Conservation (phyloP, 1,284 basidiomycete species). For the Mycena sp. region DNA sequence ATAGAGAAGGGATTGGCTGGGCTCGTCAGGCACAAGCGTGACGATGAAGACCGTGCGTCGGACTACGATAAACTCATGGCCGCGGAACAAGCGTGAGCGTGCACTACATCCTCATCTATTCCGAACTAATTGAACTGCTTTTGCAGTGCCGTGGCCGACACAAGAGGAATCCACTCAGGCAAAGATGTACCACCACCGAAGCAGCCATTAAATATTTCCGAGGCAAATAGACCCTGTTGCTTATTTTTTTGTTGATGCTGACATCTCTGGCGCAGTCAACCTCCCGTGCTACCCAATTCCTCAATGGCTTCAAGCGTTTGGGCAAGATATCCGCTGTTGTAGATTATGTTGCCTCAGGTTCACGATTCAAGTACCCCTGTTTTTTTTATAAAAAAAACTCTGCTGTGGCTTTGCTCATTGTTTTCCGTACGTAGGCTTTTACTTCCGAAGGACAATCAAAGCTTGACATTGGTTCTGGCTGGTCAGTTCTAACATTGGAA, state of each 20-base stretch:
- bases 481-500: constrained; percentile 53
- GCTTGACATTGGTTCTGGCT: constrained; percentile 87
- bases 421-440: constrained; percentile 63
- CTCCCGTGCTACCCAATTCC: constrained; percentile 82
- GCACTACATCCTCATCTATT: not conserved
- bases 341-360: constrained; percentile 94
- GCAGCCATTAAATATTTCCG: constrained; percentile 86
- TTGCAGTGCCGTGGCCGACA: constrained; percentile 77
- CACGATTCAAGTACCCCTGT: constrained; percentile 86
- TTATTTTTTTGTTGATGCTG: constrained; percentile 18
- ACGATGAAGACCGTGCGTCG: constrained; percentile 94
- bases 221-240: constrained; percentile 53
- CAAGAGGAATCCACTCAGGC: constrained; percentile 91
- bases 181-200: constrained; percentile 86
- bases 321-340: constrained; percentile 88
- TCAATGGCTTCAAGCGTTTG: constrained; percentile 91
- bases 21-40: constrained; percentile 90
- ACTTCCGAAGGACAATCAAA: constrained; percentile 92
- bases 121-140: constrained; percentile 8
- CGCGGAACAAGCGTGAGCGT: constrained; percentile 86
- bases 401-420: not conserved
- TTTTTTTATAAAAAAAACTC: not conserved
- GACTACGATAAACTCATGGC: constrained; percentile 96
- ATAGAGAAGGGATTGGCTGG: constrained; percentile 94
- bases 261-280: constrained; percentile 60